Evolutionary conservation across 2,329 filamentous ascomycete genomes (phyloP), one percentile per base, ranked within the genome.

Genomic region (Aspergillus pseudonomiae): DNA sequence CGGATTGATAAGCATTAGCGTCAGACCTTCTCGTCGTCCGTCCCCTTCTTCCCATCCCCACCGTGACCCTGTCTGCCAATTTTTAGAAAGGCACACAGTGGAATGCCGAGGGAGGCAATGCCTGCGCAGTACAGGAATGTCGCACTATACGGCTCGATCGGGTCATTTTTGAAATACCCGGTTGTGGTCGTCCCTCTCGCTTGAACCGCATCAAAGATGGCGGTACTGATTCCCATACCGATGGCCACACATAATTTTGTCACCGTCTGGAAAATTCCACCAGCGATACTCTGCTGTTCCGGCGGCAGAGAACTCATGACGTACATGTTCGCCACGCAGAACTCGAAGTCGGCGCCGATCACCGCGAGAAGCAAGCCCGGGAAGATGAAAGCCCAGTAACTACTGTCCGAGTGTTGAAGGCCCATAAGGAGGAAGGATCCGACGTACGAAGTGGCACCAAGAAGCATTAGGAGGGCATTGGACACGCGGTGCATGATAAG

Each of bases 271-370:
- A 91, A 88, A 46, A 92, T 86, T 1, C 88, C 88, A 6, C 89
- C 88, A 0, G 88, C 88, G 16, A 91, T 83, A 0, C 86, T 87
- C 68, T 91, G 88, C 67, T 89, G 85, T n/a, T 84, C 80, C 1
- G 79, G 74, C 0, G 88, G 87, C 59, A 91, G 83, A 0, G 86
- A 86, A 4, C 86, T 88, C 81, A 90, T 86, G 60, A 91, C 88
- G 67, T 91, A 91, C 84, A 91, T 89, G 69, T 91, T 91, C 4
- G 86, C 85, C 26, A 91, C 88, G 64, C 90, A 90, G 74, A 91
- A 91, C 63, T 91, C 85, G 39, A 91, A 84, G 71, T 91, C 89
- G 0, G 88, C 88, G 1, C 89, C 89, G 4, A 89, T 78, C 1
- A 91, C 88, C 26, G 84, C 83, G 30, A 91, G 74, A 19, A 88